phyloP scores from a whole-genome alignment of 805 yeast species.

The Ascoidea rubescens region DNA sequence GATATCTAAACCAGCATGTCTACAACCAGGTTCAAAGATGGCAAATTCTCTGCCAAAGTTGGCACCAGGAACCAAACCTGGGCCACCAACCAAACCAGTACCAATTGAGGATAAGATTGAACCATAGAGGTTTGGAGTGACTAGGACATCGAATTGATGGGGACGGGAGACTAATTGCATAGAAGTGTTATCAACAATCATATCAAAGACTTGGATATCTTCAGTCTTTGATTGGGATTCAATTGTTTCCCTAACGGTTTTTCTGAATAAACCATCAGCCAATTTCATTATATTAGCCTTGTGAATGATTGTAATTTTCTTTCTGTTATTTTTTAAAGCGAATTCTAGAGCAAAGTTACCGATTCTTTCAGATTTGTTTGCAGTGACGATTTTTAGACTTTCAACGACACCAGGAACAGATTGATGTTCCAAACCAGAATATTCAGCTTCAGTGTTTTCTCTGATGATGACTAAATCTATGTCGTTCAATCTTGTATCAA shows the following conservation, averaged over 20 bases:
- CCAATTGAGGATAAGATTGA: conserved; percentile 95
- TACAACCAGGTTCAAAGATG: conserved; percentile 98
- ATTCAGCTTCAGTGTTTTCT: conserved; percentile 98
- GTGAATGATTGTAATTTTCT: conserved; percentile 91
- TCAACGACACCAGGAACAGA: conserved; percentile 97
- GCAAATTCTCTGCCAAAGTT: conserved; percentile 97
- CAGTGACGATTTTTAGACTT: conserved; percentile 88
- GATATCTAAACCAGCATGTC: conserved; percentile 97
- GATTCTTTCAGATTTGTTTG: conserved; percentile 89
- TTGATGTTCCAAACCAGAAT: conserved; percentile 96
- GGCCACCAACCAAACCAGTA: conserved; percentile 90
- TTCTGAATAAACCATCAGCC: conserved; percentile 96
- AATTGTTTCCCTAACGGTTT: conserved; percentile 79
- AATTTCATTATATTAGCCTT: conserved; percentile 98
- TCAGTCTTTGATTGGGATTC: conserved; percentile 50
- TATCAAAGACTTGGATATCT: conserved; percentile 69
- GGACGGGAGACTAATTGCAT: conserved; percentile 99
- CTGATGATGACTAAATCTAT: conserved; percentile 91
- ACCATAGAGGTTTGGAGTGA: conserved; percentile 97
- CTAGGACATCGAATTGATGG: conserved; percentile 95
- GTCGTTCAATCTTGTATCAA: conserved; percentile 74
- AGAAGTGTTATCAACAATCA: conserved; percentile 97
- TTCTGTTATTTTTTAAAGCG: conserved; percentile 84
- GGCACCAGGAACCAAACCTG: conserved; percentile 98
- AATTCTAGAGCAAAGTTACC: conserved; percentile 96